phyloP scores from a whole-genome alignment of 2,329 filamentous ascomycete genomes.

The Thermomyces lanuginosus region DNA sequence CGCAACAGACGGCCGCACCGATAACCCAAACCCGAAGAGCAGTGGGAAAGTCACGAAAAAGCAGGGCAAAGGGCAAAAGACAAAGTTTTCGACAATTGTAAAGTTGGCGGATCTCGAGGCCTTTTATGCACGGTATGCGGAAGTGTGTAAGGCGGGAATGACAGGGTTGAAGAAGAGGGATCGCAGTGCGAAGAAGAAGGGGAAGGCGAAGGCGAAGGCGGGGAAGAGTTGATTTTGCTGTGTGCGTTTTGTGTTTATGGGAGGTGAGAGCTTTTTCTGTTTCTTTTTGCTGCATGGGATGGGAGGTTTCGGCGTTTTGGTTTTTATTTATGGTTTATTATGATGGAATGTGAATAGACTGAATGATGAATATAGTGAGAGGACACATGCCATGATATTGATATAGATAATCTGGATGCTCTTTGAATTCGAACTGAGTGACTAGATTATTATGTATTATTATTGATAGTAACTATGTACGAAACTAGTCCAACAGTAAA shows the following conservation, averaged over 20 bases:
- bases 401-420: no score
- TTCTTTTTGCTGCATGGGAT: constrained; percentile 2
- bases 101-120: constrained; percentile 55
- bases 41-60: constrained; percentile 22
- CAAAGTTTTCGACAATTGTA: constrained; percentile 74
- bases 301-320: background rate
- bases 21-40: constrained; percentile 23
- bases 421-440: no score
- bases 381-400: no score
- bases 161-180: constrained; percentile 80
- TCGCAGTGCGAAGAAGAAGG: constrained; percentile 56
- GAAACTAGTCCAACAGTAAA: no score
- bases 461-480: no score
- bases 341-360: no score
- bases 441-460: no score
- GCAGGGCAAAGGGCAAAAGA: constrained; percentile 36
- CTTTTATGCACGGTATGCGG: constrained; percentile 76
- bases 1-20: constrained; percentile 62
- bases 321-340: background rate
- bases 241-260: background rate
- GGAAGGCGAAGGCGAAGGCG: constrained; percentile 49
- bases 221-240: constrained; percentile 14
- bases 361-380: no score
- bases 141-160: constrained; percentile 84
- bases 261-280: constrained; percentile 1